Evolutionary conservation across 2,329 filamentous ascomycete genomes (phyloP).

Genomic region (Cordyceps cateniannulata): DNA sequence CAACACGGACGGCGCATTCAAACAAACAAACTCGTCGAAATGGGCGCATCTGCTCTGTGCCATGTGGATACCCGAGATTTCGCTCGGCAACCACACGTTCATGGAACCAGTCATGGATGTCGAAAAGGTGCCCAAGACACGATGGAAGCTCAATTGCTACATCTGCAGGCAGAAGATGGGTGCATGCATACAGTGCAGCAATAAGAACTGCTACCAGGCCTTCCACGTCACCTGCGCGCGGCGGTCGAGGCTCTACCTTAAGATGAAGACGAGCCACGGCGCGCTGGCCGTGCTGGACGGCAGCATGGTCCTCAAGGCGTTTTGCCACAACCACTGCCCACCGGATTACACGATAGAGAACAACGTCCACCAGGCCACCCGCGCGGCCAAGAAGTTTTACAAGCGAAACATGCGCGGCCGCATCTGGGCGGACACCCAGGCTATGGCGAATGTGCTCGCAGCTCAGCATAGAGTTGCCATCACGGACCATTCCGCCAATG

Average conservation of each 20-base stretch:
- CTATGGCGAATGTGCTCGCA: constrained; percentile 73
- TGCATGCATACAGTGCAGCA: constrained; percentile 95
- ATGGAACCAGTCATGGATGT: constrained; percentile 99
- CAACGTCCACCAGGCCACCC: constrained; percentile 71
- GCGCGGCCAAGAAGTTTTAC: constrained; percentile 83
- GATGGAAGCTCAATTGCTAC: constrained; percentile 93
- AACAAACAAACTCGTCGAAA: constrained; percentile 92
- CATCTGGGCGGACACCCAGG: constrained; percentile 87
- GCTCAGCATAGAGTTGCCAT: constrained; percentile 59
- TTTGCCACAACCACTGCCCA: constrained; percentile 92
- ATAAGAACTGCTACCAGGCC: constrained; percentile 93
- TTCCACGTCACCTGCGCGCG: constrained; percentile 97
- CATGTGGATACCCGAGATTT: constrained; percentile 98
- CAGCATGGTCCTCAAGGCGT: constrained; percentile 80
- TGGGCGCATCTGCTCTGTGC: constrained; percentile 96
- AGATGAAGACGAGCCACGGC: constrained; percentile 91
- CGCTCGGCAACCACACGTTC: constrained; percentile 89
- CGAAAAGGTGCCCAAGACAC: constrained; percentile 89
- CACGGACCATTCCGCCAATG: constrained; percentile 68
- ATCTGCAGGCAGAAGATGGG: constrained; percentile 98
- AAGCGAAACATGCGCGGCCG: constrained; percentile 81
- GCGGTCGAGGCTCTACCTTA: constrained; percentile 77
- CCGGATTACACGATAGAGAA: constrained; percentile 83
- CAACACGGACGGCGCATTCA: constrained; percentile 95
- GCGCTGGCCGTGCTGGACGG: constrained; percentile 71